phyloP scores from a whole-genome alignment of 352 stramenopile genomes.

The Saprolegnia diclina region DNA sequence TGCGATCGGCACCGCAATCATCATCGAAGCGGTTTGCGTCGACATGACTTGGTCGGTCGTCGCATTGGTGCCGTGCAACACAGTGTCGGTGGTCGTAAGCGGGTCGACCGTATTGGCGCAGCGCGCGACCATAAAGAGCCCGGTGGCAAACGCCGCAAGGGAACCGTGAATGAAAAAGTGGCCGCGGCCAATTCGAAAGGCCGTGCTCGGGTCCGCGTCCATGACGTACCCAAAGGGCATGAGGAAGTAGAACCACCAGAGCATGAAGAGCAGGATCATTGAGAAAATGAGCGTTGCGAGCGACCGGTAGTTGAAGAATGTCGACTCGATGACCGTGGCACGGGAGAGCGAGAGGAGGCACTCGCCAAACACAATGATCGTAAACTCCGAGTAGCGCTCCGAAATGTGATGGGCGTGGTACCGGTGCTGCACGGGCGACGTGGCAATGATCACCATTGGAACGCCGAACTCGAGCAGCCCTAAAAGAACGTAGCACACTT shows the following conservation, averaged over 20 bases:
- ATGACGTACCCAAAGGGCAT: constrained; percentile 23
- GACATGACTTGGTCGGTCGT: neutral
- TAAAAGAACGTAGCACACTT: neutral
- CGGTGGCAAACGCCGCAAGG: constrained; percentile 17
- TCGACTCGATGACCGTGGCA: neutral
- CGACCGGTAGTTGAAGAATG: neutral
- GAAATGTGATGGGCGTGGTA: constrained; percentile 24
- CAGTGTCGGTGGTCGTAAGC: neutral
- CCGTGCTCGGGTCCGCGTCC: neutral
- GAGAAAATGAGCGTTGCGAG: neutral
- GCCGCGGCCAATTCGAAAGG: constrained; percentile 7
- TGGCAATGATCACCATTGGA: neutral
- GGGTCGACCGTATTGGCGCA: neutral
- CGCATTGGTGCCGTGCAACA: neutral
- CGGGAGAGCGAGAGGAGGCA: constrained; percentile 20
- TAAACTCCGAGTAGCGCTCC: constrained; percentile 25
- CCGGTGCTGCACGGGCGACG: neutral
- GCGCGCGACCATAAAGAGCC: constrained; percentile 1
- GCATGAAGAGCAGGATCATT: constrained; percentile 21
- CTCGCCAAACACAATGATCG: constrained; percentile 25
- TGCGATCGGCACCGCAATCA: neutral
- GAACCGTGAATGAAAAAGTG: constrained; percentile 22
- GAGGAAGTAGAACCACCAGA: constrained; percentile 27
- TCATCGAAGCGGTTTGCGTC: constrained; percentile 2
- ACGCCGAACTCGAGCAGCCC: neutral